Evolutionary conservation across 129 eudicot species (phyloP), one percentile per base, ranked within the genome.

Genomic region (Smallanthus sonchifolius): DNA sequence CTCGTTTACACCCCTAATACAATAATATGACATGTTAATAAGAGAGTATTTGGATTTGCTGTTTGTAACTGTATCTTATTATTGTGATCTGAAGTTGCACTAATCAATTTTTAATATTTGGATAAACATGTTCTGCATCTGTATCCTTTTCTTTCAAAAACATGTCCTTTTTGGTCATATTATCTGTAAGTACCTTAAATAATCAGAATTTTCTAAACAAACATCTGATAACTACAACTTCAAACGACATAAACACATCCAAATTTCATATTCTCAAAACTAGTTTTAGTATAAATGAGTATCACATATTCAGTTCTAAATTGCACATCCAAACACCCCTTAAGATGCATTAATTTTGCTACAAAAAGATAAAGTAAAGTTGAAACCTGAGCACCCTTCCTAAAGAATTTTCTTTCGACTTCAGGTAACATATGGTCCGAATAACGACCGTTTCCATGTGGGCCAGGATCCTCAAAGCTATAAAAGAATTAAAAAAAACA

Each of bases 401-500:
- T 86, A 67, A 94, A 94, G 81, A 88, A 87, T 49, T 83, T 81
- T 83, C 81, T 84, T 76, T 91, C 97, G 34, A 94, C 90, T 87
- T 90, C 98, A 65, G 98, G 98, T 70, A 91, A 80, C 98, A 94
- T 94, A 64, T 76, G 86, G 37, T 94, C 87, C 14, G 90, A 86
- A 79, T 90, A 94, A 76, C 98, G 83, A 42, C 96, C 98, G 51
- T 77, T 94, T 75, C 98, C 98, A 82, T 88, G 97, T 13, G 98
- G 98, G 55, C 98, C 98, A 75, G 97, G 98, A 83, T 94, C 98
- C 80, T 75, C 85, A 67, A 94, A 94, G 74, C 98, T 94, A 86
- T 73, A 70, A 68, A 72, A 67, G 69, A 30, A 13, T 54, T n/a
- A 17, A 79, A 51, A 16, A 5, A 65, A 1, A 54, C 6, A 34